Evolutionary conservation across 192 early-diverging fungal genomes (phyloP), one percentile per base, ranked within the genome.

Genomic region (Podochytrium sp.): DNA sequence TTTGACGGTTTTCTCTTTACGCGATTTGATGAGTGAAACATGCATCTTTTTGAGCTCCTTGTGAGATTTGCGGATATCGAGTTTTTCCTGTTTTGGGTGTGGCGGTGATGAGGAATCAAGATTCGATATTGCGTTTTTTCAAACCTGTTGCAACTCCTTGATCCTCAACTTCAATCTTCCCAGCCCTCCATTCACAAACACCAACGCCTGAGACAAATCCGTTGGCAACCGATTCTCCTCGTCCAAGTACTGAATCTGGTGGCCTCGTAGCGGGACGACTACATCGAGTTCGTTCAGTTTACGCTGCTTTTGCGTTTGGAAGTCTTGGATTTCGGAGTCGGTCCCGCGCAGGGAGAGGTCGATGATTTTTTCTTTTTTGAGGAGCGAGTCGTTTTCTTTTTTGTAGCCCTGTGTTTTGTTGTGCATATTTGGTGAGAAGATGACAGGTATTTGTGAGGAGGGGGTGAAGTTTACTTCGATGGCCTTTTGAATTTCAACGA

Each of bases 271-370:
- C 2, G 88, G 88, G 32, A 87, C 85, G 7, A 86, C 78, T 2
- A 90, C 87, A 69, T 85, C 85, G 16, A 90, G 69, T 71, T 90
- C 86, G 68, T 90, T 90, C 49, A 90, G 76, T 67, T 89, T 90
- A 25, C 78, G 79, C 64, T 90, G 88, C 65, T 90, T 90, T 58
- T 87, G 86, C 3, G 87, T 90, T 69, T 90, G 88, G 78, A 90
- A 90, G 35, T 88, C 85, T 76, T 90, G 87, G 64, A 90, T 90
- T 77, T 90, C 88, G 43, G 52, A 52, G 58, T 90, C 88, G 12
- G 85, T 79, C 30, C 64, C 76, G 41, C 78, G 78, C 16, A 89
- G 74, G 2, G 76, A 79, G n/a, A 65, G 35, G 42, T 79, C 80
- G 53, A 89, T 88, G 52, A 83, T 79, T 64, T 85, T 86, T 56